Evolutionary conservation across 805 yeast genomes (phyloP).

Genomic region (Saccharomycopsis schoenii): DNA sequence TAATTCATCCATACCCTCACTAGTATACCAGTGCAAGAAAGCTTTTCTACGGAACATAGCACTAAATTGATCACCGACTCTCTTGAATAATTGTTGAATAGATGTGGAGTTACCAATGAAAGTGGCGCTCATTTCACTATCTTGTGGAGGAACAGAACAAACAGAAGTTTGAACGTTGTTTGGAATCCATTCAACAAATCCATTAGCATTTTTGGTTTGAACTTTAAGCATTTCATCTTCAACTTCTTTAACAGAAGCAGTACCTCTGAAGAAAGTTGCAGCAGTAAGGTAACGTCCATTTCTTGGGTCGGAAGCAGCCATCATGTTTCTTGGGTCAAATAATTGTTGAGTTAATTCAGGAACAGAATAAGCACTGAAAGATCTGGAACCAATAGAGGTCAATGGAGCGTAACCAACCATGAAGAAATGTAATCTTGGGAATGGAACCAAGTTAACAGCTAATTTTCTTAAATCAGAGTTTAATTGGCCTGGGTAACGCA

Average conservation of each 20-base stretch:
- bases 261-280: conserved; percentile 91
- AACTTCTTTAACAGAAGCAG: conserved; percentile 84
- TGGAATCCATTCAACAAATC: conserved; percentile 95
- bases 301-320: conserved; percentile 91
- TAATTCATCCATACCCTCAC: conserved; percentile 93
- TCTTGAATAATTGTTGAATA: conserved; percentile 80
- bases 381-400: conserved; percentile 68
- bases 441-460: conserved; percentile 90
- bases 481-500: conserved; percentile 92
- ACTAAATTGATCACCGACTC: conserved; percentile 82
- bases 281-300: conserved; percentile 87
- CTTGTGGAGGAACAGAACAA: conserved; percentile 84
- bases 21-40: conserved; percentile 92
- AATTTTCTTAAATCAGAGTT: conserved; percentile 87
- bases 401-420: conserved; percentile 94
- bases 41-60: conserved; percentile 93
- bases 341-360: conserved; percentile 91
- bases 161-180: conserved; percentile 91
- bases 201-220: conserved; percentile 69
- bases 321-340: conserved; percentile 87
- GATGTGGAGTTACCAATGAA: conserved; percentile 91
- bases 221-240: conserved; percentile 87
- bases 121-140: conserved; percentile 81
- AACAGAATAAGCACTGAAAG: conserved; percentile 76
- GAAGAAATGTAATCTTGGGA: conserved; percentile 91